Evolutionary conservation across 768 basidiomycete genomes (phyloP).

Genomic region (Leccinum variicolor): DNA sequence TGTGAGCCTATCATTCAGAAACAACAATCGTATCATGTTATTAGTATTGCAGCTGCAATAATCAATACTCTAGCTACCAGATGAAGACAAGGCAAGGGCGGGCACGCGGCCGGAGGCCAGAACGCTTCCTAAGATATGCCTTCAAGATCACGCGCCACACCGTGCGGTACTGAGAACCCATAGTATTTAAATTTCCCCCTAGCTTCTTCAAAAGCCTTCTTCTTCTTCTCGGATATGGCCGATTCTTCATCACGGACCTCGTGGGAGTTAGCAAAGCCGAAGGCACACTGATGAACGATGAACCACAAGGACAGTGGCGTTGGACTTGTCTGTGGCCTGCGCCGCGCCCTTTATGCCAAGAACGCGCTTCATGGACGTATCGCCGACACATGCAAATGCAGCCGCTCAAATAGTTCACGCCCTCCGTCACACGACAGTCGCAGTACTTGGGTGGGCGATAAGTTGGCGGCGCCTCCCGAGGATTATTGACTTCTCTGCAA

Average conservation of each 20-base stretch:
- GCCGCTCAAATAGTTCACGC: background rate
- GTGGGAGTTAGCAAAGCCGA: background rate
- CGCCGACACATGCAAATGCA: background rate
- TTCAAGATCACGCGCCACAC: background rate
- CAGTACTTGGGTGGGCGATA: background rate
- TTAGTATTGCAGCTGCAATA: background rate
- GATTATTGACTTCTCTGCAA: background rate
- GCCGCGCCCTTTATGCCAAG: background rate
- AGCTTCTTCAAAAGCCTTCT: background rate
- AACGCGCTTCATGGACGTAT: background rate
- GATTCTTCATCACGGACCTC: background rate
- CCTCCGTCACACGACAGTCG: background rate
- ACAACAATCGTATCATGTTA: background rate
- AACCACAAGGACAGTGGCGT: background rate
- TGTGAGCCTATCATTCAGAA: background rate
- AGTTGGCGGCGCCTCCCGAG: background rate
- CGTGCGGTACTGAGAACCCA: background rate
- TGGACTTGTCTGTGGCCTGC: background rate
- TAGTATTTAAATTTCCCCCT: background rate
- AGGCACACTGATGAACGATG: background rate
- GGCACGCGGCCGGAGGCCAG: background rate
- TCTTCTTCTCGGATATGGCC: background rate
- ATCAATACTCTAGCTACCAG: background rate
- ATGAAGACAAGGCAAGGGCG: background rate
- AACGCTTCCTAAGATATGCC: background rate